phyloP scores from a whole-genome alignment of 192 early-diverging fungal species.

The Coemansia sp. region DNA sequence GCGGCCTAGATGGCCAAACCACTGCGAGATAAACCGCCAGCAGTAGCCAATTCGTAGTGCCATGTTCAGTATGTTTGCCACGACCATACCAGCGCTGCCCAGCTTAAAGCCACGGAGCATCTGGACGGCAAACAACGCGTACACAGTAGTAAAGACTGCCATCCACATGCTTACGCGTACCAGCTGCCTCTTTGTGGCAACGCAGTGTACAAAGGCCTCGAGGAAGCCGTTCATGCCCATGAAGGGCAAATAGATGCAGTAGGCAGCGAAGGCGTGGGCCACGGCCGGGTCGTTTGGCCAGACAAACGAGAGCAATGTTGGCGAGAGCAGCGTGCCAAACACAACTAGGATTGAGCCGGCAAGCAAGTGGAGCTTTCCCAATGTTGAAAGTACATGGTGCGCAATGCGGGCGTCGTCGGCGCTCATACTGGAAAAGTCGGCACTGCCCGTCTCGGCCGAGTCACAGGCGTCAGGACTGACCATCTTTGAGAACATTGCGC shows the following conservation, averaged over 20 bases:
- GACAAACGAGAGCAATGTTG: slow-evolving; percentile 57
- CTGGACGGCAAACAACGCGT: slow-evolving; percentile 60
- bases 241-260: slow-evolving; percentile 89
- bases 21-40: slow-evolving; percentile 59
- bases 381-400: slow-evolving; percentile 13
- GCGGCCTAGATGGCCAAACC: slow-evolving; percentile 44
- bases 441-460: neutral
- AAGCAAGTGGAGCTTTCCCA: slow-evolving; percentile 49
- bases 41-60: slow-evolving; percentile 71
- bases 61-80: slow-evolving; percentile 87
- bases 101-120: slow-evolving; percentile 59
- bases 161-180: slow-evolving; percentile 65
- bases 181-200: slow-evolving; percentile 67
- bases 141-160: slow-evolving; percentile 68
- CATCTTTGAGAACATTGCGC: slow-evolving; percentile 79
- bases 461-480: slow-evolving; percentile 2
- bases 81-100: slow-evolving; percentile 75
- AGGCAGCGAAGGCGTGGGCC: slow-evolving; percentile 62
- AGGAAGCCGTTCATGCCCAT: slow-evolving; percentile 95
- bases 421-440: neutral
- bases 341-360: slow-evolving; percentile 72
- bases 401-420: slow-evolving; percentile 12
- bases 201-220: slow-evolving; percentile 89
- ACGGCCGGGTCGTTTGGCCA: slow-evolving; percentile 57
- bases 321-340: slow-evolving; percentile 77